Percentiles rank a stretch among this genome's conserved stretches.
phyloP scores from a whole-genome alignment of 1,139 yeast genomes.

The Suhomyces kunorum region DNA sequence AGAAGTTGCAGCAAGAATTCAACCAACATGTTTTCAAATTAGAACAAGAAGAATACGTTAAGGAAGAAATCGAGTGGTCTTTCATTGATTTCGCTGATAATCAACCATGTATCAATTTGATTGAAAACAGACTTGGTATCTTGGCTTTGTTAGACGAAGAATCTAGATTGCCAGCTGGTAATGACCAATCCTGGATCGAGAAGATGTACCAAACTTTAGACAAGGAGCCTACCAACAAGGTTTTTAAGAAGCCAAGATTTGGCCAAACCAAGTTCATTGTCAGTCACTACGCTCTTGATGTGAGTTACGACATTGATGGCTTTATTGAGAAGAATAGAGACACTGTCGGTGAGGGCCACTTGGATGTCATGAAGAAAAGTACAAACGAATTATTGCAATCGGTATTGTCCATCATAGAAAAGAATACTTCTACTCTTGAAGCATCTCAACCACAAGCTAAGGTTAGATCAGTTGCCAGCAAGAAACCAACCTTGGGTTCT shows the following conservation, averaged over 20 bases:
- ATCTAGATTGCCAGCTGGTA: conserved; percentile 90
- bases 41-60: conserved; percentile 92
- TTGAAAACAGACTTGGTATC: conserved; percentile 88
- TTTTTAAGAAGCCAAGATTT: conserved; percentile 91
- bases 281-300: conserved; percentile 93
- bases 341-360: conserved; percentile 93
- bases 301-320: conserved; percentile 88
- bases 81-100: conserved; percentile 95
- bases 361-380: conserved; percentile 76
- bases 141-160: conserved; percentile 91
- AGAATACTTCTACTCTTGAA: conserved; percentile 56
- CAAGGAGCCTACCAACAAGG: conserved; percentile 73
- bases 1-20: conserved; percentile 95
- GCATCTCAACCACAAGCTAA: conserved; percentile 37
- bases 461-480: conserved; percentile 49
- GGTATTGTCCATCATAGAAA: conserved; percentile 66
- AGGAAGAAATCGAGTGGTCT: conserved; percentile 95
- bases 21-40: conserved; percentile 96
- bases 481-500: conserved; percentile 93
- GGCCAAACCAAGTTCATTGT: conserved; percentile 91
- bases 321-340: conserved; percentile 96
- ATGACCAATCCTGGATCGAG: conserved; percentile 89
- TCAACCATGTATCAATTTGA: conserved; percentile 93
- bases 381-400: conserved; percentile 63
- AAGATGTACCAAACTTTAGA: conserved; percentile 86